Evolutionary conservation across 2,329 filamentous ascomycete genomes (phyloP).

Genomic region (Beauveria asiatica): DNA sequence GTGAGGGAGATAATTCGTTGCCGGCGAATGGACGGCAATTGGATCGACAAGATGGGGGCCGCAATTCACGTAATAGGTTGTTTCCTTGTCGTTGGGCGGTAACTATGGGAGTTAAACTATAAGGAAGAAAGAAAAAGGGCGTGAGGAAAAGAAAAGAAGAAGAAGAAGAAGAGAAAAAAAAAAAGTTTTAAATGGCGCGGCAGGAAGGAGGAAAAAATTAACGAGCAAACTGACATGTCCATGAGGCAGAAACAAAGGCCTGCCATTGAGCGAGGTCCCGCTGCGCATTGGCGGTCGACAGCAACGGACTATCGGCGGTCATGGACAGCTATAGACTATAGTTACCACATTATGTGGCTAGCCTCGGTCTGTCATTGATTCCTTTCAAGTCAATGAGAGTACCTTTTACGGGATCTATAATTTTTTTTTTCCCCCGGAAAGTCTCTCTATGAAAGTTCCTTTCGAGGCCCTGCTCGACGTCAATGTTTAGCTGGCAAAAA

Average conservation of each 20-base stretch:
- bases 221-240: not conserved
- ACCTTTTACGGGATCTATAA: no score
- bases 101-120: not conserved
- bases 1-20: no score
- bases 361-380: not conserved
- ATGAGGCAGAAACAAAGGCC: not conserved
- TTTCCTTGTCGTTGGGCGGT: not conserved
- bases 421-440: no score
- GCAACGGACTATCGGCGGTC: slow-evolving; percentile 6
- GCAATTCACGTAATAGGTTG: not conserved
- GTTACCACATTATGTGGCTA: not conserved
- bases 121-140: not conserved
- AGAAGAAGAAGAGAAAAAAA: not conserved
- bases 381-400: no score
- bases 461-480: no score
- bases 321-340: not conserved
- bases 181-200: not conserved
- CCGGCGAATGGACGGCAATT: not conserved
- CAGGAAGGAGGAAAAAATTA: not conserved
- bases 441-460: no score
- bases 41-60: not conserved
- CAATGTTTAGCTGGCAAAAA: no score
- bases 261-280: slow-evolving; percentile 10
- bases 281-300: not conserved
- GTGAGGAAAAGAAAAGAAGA: no score